Evolutionary conservation across 2,329 filamentous ascomycete genomes (phyloP), one percentile per base, ranked within the genome.

Genomic region (Lachnellula arida): DNA sequence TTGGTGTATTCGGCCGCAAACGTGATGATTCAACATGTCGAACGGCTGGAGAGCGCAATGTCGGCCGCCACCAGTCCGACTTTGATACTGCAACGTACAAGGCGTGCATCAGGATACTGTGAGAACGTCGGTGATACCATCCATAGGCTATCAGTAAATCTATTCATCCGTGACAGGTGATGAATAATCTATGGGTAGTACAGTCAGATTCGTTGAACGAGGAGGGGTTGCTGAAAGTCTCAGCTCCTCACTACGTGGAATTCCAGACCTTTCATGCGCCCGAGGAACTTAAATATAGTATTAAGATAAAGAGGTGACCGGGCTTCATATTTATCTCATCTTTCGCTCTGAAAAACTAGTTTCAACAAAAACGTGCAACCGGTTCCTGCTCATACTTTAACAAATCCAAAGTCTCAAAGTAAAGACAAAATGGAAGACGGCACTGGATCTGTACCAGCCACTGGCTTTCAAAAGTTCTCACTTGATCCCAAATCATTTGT

Each of bases 401-500:
- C 35, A 19, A 6, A 5, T 3, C 11, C 6, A 40, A 7, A 42
- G 17, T n/a, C 17, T 42, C 39, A 42, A 17, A 19, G 9, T 4
- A 15, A 15, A 42, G 39, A 42, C 39, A 42, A 42, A 19, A 42
- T 42, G 39, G 39, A 19, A 42, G 39, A 42, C 15, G 15, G 17
- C 5, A 19, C 39, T 19, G 17, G 39, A 42, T 42, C 39, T 19
- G 39, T 14, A 42, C 39, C 39, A 40, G 51, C 44, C n/a, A 54
- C 44, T n/a, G 51, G 51, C 39, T 35, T 54, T 14, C 46, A 54
- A 23, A 54, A 54, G 35, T 54, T 54, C 35, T 44, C 49, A 32
- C 46, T 54, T 23, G 51, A 54, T 48, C 51, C 51, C 47, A 54
- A 54, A 43, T 48, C 44, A 7, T 47, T 22, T 22, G 51, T 54